Evolutionary conservation across 1,284 basidiomycete species (phyloP), one percentile per base, ranked within the genome.

Genomic region (Retiboletus fuscus): DNA sequence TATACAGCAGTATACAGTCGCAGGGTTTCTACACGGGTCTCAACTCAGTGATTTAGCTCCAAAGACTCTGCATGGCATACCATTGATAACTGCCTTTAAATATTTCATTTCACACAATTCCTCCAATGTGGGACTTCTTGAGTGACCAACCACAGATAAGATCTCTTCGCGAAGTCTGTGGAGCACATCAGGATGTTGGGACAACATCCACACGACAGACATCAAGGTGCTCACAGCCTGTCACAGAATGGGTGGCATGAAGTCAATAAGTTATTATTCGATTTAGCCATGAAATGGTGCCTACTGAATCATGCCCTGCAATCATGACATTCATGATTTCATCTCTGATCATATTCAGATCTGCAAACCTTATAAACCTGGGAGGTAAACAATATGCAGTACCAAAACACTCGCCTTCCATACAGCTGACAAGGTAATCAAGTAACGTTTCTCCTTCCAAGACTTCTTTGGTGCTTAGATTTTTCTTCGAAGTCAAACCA

Each of bases 1-100:
- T 79, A 90, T 85, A 92, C 90, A 30, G 89, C 81, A 6, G 91
- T 91, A 81, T 88, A 91, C 20, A 93, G 75, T n/a, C 91, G 84
- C 63, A 92, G 78, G 0, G 88, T 89, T 80, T 92, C 91, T 89
- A 61, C 43, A 65, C 10, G 26, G 7, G 18, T 3, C 26, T 24
- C 61, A 26, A 61, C 51, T 65, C n/a, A 66, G 55, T 26, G 20
- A 57, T 28, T 18, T 26, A 28, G 13, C 28, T 20, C 10, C 46
- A 30, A 22, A 34, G 15, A 26, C 28, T 53, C 13, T 26, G 7
- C 2, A 34, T n/a, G 5, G 73, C 84, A 12, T 72, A 89, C 89
- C 90, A 64, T 91, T 91, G 51, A 91, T 85, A 26, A 91, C 85
- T n/a, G 90, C 90, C 41, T 85, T 82, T 20, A 91, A 71, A 72